Conservation (phyloP, 495 filamentous ascomycete genomes). For the Tuber melanosporum region DNA sequence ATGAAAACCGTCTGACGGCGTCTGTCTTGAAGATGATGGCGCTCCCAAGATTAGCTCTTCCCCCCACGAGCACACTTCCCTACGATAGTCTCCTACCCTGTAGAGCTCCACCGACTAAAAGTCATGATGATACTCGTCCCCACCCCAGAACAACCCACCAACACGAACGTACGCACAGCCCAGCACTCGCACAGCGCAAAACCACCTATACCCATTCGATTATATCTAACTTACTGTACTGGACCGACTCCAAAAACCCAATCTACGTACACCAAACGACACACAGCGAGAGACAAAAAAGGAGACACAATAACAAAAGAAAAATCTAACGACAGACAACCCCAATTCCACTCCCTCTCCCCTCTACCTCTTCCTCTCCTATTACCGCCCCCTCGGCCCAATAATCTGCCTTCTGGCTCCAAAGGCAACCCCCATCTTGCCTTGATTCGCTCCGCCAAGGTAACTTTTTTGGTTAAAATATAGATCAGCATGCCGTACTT, state of each 20-base stretch:
- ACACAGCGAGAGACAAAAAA: background rate
- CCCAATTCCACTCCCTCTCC: background rate
- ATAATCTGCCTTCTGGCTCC: slow-evolving; percentile 85
- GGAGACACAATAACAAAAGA: background rate
- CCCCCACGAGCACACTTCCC: background rate
- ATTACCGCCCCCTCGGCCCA: slow-evolving; percentile 21
- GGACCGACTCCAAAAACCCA: background rate
- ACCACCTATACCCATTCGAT: background rate
- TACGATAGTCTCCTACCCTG: background rate
- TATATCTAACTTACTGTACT: background rate
- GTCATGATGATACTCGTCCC: background rate
- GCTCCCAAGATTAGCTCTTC: background rate
- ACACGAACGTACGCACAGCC: background rate
- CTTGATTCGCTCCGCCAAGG: slow-evolving; percentile 94
- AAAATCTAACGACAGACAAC: slow-evolving; percentile 3
- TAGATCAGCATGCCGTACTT: slow-evolving; percentile 2
- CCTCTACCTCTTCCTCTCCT: slow-evolving; percentile 6
- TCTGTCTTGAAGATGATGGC: background rate
- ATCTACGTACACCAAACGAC: background rate
- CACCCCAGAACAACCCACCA: background rate
- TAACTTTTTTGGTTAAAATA: slow-evolving; percentile 51
- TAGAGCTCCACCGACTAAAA: background rate
- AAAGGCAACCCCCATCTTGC: slow-evolving; percentile 84
- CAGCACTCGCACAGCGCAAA: background rate
- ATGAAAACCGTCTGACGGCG: background rate